Evolutionary conservation across 1,139 yeast genomes (phyloP).

Genomic region (Zygosaccharomyces sapae): DNA sequence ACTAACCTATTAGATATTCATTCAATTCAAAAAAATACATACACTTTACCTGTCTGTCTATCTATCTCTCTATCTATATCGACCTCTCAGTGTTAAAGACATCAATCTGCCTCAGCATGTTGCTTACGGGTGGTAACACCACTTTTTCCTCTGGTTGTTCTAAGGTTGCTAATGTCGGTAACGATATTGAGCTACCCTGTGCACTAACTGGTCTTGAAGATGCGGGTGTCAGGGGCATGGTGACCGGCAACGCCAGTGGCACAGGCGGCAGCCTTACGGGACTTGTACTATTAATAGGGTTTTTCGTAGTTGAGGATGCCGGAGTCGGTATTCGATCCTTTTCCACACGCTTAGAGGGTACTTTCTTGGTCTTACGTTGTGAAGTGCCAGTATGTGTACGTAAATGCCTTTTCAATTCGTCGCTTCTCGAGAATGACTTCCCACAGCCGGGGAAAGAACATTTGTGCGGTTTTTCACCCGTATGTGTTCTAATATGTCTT

Average conservation of each 20-base stretch:
- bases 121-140: slow-evolving; percentile 29
- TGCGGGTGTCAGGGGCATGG: slow-evolving; percentile 9
- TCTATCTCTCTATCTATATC: neutral
- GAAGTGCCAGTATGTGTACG: slow-evolving; percentile 55
- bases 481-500: slow-evolving; percentile 89
- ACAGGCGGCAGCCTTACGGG: slow-evolving; percentile 4
- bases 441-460: slow-evolving; percentile 85
- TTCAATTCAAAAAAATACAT: neutral
- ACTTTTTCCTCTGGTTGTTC: slow-evolving; percentile 13
- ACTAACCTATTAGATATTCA: too few species aligned
- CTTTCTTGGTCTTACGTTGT: slow-evolving; percentile 17
- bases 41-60: neutral
- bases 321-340: slow-evolving; percentile 4
- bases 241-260: slow-evolving; percentile 5
- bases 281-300: neutral
- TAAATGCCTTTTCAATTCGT: slow-evolving; percentile 85
- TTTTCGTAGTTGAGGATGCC: neutral
- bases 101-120: slow-evolving; percentile 26
- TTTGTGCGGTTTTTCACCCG: slow-evolving; percentile 91
- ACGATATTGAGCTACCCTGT: slow-evolving; percentile 20
- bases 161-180: slow-evolving; percentile 17
- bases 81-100: slow-evolving; percentile 18
- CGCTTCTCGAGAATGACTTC: slow-evolving; percentile 81
- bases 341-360: slow-evolving; percentile 9
- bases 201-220: slow-evolving; percentile 20